A percentile compares a stretch with the other conserved stretches of the same genome.
Evolutionary conservation across 352 stramenopile genomes (phyloP).

Genomic region (Globisporangium irregulare): DNA sequence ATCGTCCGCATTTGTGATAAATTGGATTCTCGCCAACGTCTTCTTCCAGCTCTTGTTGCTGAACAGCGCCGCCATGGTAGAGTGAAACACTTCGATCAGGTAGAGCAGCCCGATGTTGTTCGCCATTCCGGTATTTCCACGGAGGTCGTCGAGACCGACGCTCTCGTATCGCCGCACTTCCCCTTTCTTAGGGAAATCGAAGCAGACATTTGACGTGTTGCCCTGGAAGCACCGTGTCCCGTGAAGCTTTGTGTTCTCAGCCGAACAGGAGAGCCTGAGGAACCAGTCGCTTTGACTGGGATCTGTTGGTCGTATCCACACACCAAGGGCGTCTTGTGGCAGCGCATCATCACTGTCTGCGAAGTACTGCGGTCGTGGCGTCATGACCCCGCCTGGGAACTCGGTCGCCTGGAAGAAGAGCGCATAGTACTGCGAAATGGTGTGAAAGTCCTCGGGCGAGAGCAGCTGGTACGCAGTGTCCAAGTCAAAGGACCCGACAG

Average conservation of each 20-base stretch:
- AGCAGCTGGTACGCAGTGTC: slow-evolving; percentile 29
- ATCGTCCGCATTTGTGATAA: slow-evolving; percentile 5
- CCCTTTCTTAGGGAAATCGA: slow-evolving; percentile 23
- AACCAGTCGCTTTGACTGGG: slow-evolving; percentile 19
- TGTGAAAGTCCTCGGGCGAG: slow-evolving; percentile 25
- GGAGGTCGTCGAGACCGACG: slow-evolving; percentile 17
- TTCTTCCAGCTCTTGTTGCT: slow-evolving; percentile 31
- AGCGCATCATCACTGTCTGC: not conserved
- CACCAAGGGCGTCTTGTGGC: slow-evolving; percentile 20
- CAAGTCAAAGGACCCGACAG: slow-evolving; percentile 23
- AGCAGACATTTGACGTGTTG: slow-evolving; percentile 24
- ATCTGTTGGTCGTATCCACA: slow-evolving; percentile 29
- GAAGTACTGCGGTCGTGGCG: slow-evolving; percentile 23
- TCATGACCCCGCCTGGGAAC: slow-evolving; percentile 28
- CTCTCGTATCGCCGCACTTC: slow-evolving; percentile 21
- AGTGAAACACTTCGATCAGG: slow-evolving; percentile 30
- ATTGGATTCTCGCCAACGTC: slow-evolving; percentile 25
- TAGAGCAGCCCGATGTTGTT: slow-evolving; percentile 30
- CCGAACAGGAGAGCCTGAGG: slow-evolving; percentile 23
- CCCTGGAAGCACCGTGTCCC: slow-evolving; percentile 28
- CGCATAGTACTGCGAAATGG: slow-evolving; percentile 28
- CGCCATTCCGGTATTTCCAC: slow-evolving; percentile 16
- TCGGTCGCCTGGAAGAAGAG: slow-evolving; percentile 34
- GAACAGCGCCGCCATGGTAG: slow-evolving; percentile 25
- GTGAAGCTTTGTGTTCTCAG: slow-evolving; percentile 19